Evolutionary conservation across 2,329 filamentous ascomycete species (phyloP), one percentile per base, ranked within the genome.

Genomic region (Ustulina deusta): DNA sequence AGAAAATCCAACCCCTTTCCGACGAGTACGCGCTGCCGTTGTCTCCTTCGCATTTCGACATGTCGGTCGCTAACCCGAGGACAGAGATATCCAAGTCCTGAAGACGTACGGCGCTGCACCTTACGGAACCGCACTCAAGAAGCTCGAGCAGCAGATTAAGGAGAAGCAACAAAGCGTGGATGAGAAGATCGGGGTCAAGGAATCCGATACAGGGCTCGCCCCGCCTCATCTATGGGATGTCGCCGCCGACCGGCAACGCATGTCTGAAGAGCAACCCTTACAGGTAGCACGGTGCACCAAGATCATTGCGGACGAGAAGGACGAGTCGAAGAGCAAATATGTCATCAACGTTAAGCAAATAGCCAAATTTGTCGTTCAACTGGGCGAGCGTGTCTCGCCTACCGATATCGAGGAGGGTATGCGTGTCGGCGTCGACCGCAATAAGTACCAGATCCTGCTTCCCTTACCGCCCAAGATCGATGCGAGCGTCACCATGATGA

Each of bases 341-440:
- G 94, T 99, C 77, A 99, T 99, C 87, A 99, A 99, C 83, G 95
- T 99, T 75, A 99, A 99, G 86, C 96, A 99, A 82, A 99, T 99
- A 77, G 96, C 96, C 78, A 99, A 99, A 84, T 99, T 99, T 77
- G 96, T 99, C 58, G 96, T 99, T 73, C 96, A 97, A 82, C 89
- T 99, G 60, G 96, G 96, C 75, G 96, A 99, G 79, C 91, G 96
- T 72, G 96, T 99, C 74, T 97, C 93, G 78, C 96, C 96, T 57
- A 98, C 96, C 74, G 96, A 99, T 89, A 99, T 99, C 77, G 96
- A 99, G 79, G 96, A 99, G 82, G 96, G 96, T 72, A 99, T 99
- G 96, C 90, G 96, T 74, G 96, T 99, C 69, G 96, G 94, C 81
- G 96, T 99, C 79, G 96, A 99, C 82, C 89, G 96, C 65, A 98